Base-by-base conservation (phyloP, 2,329 filamentous ascomycete species). In the Colletotrichum somersetense region DNA sequence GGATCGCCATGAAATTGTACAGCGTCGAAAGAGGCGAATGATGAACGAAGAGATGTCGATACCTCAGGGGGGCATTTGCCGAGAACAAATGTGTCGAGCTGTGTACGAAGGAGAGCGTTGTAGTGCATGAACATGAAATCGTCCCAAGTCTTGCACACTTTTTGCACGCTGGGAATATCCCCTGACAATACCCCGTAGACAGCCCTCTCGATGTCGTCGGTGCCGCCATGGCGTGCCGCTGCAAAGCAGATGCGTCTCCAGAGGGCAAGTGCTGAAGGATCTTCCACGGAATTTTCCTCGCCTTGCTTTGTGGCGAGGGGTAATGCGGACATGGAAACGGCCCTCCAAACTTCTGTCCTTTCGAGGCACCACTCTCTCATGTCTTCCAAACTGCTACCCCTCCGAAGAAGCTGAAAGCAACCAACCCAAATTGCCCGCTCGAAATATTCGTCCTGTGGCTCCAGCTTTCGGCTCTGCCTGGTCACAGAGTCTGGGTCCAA, bases 151-250 rank as follows among this genome's bases (percentile, higher is more conserved):
- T 89, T 87, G 79, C 93, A 95, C 50, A 96, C 90, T 75, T 89
- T 89, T 78, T 93, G 91, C 14, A 97, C 93, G 63, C 92, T 93
- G 48, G 89, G 84, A 62, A 95, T 88, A 78, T 98, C 94, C 62
- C 96, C 96, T 53, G 93, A 92, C n/a, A 99, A 86, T 16, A 98
- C 83, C 38, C 94, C 96, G 79, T 97, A 98, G 0, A 97, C 94
- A 23, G 96, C 96, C 67, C 91, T 90, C 82, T 99, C 95, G 77
- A 95, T 96, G 63, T 92, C 89, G 76, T 93, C 91, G 1, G 88
- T 89, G 35, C 90, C 90, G 2, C 91, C 89, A 62, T 92, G 90
- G 30, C 92, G 91, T 63, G 93, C 91, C 59, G 91, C 79, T 26
- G 90, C 88, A 78, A 91, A 93, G 81, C 93, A 96, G 85, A 93